Evolutionary conservation across 208 protist species (phyloP).

Genomic region (Trypanosoma lewisi): DNA sequence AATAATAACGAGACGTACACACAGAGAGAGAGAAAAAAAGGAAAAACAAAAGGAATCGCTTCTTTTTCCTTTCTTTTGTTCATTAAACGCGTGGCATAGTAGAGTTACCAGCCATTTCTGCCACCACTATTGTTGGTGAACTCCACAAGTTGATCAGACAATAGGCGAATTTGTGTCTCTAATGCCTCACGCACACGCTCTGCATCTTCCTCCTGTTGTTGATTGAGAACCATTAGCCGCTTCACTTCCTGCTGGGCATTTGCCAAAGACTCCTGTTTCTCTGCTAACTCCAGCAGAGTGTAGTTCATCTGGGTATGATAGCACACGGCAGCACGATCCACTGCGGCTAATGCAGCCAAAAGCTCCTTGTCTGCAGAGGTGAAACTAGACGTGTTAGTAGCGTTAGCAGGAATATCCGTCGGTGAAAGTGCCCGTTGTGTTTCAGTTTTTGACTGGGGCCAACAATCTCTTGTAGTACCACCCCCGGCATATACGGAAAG

Average conservation of each 20-base stretch:
- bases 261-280: constrained; percentile 45
- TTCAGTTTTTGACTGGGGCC: not conserved
- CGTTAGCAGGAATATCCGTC: not conserved
- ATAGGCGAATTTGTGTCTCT: constrained; percentile 63
- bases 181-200: constrained; percentile 51
- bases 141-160: constrained; percentile 63
- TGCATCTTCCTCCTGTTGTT: constrained; percentile 39
- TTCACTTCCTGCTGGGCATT: constrained; percentile 32
- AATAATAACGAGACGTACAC: too few species aligned
- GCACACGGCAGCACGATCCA: constrained; percentile 61
- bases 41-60: not conserved
- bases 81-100: not conserved
- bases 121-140: not conserved
- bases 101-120: not conserved
- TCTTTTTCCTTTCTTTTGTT: too few species aligned
- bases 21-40: not conserved
- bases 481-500: not conserved
- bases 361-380: constrained; percentile 35
- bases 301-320: constrained; percentile 76
- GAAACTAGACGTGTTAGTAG: not conserved
- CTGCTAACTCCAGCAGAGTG: constrained; percentile 53
- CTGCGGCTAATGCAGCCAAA: constrained; percentile 48
- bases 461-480: not conserved
- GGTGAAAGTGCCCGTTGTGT: not conserved
- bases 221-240: constrained; percentile 36